Base-by-base conservation (phyloP, 2,329 filamentous ascomycete genomes). In the Calonectria montana region DNA sequence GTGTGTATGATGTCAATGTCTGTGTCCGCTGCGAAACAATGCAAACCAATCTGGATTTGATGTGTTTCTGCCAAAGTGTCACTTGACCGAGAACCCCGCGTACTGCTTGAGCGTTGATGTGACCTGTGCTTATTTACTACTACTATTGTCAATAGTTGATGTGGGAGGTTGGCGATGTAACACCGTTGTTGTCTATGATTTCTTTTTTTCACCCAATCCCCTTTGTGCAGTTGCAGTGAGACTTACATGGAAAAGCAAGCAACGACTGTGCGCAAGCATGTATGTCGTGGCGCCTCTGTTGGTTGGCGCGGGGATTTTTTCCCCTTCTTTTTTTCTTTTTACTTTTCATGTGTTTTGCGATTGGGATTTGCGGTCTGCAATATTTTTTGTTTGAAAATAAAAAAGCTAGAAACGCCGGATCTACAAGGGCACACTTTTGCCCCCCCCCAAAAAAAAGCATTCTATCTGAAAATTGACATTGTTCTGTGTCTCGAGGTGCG, bases 211-310 rank as follows among this genome's bases (percentile, higher is more conserved):
- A 27, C 15, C 21, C 53, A 35, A 16, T 39, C 15, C 3, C 18
- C 35, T 23, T 7, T 25, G 31, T 57, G 12, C 18, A 23, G 50
- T 15, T 55, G n/a, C 50, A 57, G 25, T n/a, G 31, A 57, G 31
- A 18, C 53, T 39, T 59, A n/a, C 31, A 25, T 39, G 31, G 27
- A 69, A 69, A 64, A 64, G 59, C 63, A 65, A 69, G 59, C 29
- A 57, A 39, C 41, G 48, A 69, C 57, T 21, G 41, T 48, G 37
- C 16, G 16, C 37, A 37, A 39, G 12, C 18, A 65, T 65, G 63
- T 57, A 53, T 55, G 63, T 55, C 35, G 48, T 48, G 53, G 41
- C 29, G 41, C 55, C 41, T 37, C 43, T 8, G 15, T 16, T 61
- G 65, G 55, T 62, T 67, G 65, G 31, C 55, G 23, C 27, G 65